Evolutionary conservation across 2,329 filamentous ascomycete species (phyloP).

Genomic region (Aspergillus floridensis): DNA sequence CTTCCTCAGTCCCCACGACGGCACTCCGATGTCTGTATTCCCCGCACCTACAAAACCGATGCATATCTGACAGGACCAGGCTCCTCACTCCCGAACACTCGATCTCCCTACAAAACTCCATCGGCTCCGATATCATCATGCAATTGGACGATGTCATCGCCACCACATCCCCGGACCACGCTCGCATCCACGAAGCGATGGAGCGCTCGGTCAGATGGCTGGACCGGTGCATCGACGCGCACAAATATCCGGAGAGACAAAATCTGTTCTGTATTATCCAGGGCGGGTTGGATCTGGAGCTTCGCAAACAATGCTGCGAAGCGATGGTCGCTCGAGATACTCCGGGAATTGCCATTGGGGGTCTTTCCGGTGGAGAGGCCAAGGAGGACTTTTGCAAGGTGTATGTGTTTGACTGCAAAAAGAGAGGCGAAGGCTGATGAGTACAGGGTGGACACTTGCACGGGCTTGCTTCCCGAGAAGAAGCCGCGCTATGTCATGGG

Average conservation of each 20-base stretch:
- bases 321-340: constrained; percentile 90
- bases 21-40: constrained; percentile 69
- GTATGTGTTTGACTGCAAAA: constrained; percentile 24
- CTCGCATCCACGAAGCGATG: constrained; percentile 92
- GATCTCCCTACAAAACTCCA: constrained; percentile 91
- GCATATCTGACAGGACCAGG: constrained; percentile 35
- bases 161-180: constrained; percentile 86
- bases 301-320: constrained; percentile 77
- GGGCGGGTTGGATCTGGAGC: constrained; percentile 82
- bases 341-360: constrained; percentile 93
- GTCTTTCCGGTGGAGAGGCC: constrained; percentile 89
- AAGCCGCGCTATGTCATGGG: constrained; percentile 99
- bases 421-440: constrained; percentile 10
- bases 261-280: constrained; percentile 99
- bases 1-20: constrained; percentile 95
- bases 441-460: constrained; percentile 72
- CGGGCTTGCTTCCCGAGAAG: constrained; percentile 74
- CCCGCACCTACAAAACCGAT: not conserved
- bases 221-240: constrained; percentile 87
- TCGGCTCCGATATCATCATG: constrained; percentile 99
- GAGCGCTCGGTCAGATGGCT: constrained; percentile 91
- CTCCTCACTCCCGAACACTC: constrained; percentile 96
- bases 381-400: constrained; percentile 91
- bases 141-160: constrained; percentile 97
- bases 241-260: constrained; percentile 76